Evolutionary conservation across 352 stramenopile genomes (phyloP), one percentile per base, ranked within the genome.

Genomic region (Elongisporangium anandrum): DNA sequence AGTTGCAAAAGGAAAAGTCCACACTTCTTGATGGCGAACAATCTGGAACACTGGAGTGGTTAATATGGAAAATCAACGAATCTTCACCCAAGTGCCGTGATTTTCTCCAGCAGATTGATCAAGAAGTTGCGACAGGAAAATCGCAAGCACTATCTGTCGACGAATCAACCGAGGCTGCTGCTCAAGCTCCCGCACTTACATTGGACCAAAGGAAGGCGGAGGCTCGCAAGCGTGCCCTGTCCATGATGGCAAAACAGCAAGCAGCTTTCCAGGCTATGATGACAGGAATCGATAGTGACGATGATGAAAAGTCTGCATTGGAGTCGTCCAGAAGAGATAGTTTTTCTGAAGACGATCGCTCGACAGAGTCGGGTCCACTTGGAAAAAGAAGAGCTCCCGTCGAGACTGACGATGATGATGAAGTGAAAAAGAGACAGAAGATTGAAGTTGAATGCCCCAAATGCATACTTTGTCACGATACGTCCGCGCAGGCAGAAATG

Each of bases 381-480:
- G 68, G 77, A 8, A 93, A 93, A 52, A 81, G 79, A 34, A 76
- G 75, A 39, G 62, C 60, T 10, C 77, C 50, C 13, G 48, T 68
- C n/a, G n/a, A n/a, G 7, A 54, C 57, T n/a, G 70, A 81, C 23
- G 68, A 54, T 7, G 56, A 75, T 21, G 63, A 79, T 0, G 57
- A 70, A 24, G 38, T 62, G 13, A 77, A 65, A 17, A 91, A 92
- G 65, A 69, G 70, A 15, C 75, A 75, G 34, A 79, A 85, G 59
- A 38, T 76, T 16, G 65, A 70, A 6, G 76, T 69, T 12, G 68
- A 85, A 12, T 70, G 66, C 34, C 78, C 75, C 69, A 91, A 88
- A 59, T 95, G 87, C 54, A 95, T 95, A 39, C 69, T 95, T 23
- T 95, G 87, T 49, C 87, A 95, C 61, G 87, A 95, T 54, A 87